Evolutionary conservation across 805 yeast species (phyloP).

Genomic region (Ogataea philodendri): DNA sequence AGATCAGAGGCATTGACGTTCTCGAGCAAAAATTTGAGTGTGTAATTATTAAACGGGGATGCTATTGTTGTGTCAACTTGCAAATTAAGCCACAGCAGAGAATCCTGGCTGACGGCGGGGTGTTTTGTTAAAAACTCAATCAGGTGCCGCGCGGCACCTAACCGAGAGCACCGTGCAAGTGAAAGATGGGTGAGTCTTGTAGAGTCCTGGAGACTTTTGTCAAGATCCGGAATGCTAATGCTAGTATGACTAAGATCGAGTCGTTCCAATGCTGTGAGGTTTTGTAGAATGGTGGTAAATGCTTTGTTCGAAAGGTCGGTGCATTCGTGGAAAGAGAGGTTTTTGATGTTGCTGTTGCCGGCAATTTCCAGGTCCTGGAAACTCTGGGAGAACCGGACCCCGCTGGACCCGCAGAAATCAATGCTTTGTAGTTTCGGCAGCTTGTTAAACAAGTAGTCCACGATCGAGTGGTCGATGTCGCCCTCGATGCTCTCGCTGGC

Average conservation of each 20-base stretch:
- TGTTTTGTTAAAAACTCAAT: slow-evolving; percentile 68
- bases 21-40: slow-evolving; percentile 43
- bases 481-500: slow-evolving; percentile 84
- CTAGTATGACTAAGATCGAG: slow-evolving; percentile 82
- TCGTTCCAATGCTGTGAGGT: slow-evolving; percentile 54
- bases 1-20: slow-evolving; percentile 45
- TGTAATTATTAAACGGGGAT: slow-evolving; percentile 45
- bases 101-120: slow-evolving; percentile 50
- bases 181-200: slow-evolving; percentile 74
- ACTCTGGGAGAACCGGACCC: slow-evolving; percentile 56
- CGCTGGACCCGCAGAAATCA: slow-evolving; percentile 88
- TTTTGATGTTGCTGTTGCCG: slow-evolving; percentile 33
- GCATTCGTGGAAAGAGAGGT: slow-evolving; percentile 83
- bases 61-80: slow-evolving; percentile 55
- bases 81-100: slow-evolving; percentile 50
- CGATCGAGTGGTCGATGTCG: slow-evolving; percentile 64
- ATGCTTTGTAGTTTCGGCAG: slow-evolving; percentile 60
- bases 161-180: slow-evolving; percentile 58
- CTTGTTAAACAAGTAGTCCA: slow-evolving; percentile 52
- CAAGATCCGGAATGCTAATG: slow-evolving; percentile 60
- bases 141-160: slow-evolving; percentile 66
- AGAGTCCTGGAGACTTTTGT: slow-evolving; percentile 48
- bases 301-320: slow-evolving; percentile 65
- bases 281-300: slow-evolving; percentile 56
- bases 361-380: slow-evolving; percentile 44